Conservation (phyloP, 495 filamentous ascomycete genomes). For the Penicillium parvum region DNA sequence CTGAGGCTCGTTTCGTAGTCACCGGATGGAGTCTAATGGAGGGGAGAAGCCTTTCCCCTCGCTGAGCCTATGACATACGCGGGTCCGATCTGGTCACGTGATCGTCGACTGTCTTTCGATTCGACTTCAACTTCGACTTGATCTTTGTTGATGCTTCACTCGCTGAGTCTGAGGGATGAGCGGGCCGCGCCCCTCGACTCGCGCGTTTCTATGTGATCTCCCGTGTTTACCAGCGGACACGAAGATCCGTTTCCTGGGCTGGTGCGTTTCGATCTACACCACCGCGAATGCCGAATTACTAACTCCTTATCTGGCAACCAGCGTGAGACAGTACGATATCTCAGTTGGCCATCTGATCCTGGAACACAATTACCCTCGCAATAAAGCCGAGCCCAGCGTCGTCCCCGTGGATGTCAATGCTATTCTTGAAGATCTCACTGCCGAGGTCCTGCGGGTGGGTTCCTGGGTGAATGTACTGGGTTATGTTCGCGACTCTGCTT, state of each 20-base stretch:
- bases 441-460: slow-evolving; percentile 65
- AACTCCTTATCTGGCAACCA: slow-evolving; percentile 30
- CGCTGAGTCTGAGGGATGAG: no score
- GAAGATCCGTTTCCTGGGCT: slow-evolving; percentile 90
- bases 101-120: not conserved
- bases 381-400: slow-evolving; percentile 25
- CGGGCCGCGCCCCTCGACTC: slow-evolving; percentile 58
- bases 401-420: slow-evolving; percentile 67
- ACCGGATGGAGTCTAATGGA: slow-evolving; percentile 20
- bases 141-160: slow-evolving; percentile 6
- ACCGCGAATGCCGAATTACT: not conserved
- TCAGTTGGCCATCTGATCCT: slow-evolving; percentile 57
- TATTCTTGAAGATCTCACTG: slow-evolving; percentile 58
- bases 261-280: slow-evolving; percentile 50
- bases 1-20: slow-evolving; percentile 4
- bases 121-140: not conserved
- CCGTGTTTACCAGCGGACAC: slow-evolving; percentile 49
- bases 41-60: slow-evolving; percentile 33
- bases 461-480: slow-evolving; percentile 90
- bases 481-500: slow-evolving; percentile 51
- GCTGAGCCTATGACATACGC: slow-evolving; percentile 42
- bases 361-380: slow-evolving; percentile 59
- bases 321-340: slow-evolving; percentile 65
- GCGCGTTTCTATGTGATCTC: slow-evolving; percentile 65
- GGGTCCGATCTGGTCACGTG: slow-evolving; percentile 35